Percentiles rank a stretch among this genome's conserved stretches.
These are phyloP conservation scores for Nitzschia palea DNA, from an alignment of 108 stramenopile genomes.

Conservation along the genomic window DNA sequence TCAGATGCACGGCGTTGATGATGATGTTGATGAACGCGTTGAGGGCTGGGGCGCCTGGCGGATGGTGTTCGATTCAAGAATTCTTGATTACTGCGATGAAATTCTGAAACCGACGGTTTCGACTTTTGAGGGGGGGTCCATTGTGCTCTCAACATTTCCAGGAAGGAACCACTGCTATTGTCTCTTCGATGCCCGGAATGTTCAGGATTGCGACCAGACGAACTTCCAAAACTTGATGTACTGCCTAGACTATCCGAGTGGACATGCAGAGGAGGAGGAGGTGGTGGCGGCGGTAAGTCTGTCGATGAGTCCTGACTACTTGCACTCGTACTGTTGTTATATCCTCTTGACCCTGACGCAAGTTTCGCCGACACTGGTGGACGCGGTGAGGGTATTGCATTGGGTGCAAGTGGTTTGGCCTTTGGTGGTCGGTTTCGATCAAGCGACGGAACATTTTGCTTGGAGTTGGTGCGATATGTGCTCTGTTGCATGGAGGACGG, in stretches of 20 bases:
- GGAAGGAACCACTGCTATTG: conserved; percentile 19
- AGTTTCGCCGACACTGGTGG: too few species aligned
- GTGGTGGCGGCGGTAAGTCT: conserved; percentile 9
- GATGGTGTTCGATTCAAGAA: conserved; percentile 20
- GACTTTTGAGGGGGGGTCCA: conserved; percentile 9
- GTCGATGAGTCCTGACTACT: too few species aligned
- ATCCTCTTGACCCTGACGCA: too few species aligned
- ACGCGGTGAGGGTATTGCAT: too few species aligned
- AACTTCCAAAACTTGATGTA: conserved; percentile 39
- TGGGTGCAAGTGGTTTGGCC: too few species aligned
- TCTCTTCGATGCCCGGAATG: conserved; percentile 8
- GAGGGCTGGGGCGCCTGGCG: neutral
- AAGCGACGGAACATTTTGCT: too few species aligned
- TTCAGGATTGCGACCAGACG: neutral
- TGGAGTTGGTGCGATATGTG: too few species aligned
- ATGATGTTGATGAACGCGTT: neutral
- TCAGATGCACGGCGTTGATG: conserved; percentile 23
- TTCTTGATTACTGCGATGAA: conserved; percentile 33
- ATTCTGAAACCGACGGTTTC: conserved; percentile 22
- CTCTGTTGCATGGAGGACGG: too few species aligned
- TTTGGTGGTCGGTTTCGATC: too few species aligned
- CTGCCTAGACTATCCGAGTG: conserved; percentile 15
- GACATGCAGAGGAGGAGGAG: conserved; percentile 3
- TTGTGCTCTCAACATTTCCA: conserved; percentile 11
- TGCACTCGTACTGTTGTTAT: too few species aligned